phyloP scores from a whole-genome alignment of 257 asterid genomes.

The Solanum commersonii region DNA sequence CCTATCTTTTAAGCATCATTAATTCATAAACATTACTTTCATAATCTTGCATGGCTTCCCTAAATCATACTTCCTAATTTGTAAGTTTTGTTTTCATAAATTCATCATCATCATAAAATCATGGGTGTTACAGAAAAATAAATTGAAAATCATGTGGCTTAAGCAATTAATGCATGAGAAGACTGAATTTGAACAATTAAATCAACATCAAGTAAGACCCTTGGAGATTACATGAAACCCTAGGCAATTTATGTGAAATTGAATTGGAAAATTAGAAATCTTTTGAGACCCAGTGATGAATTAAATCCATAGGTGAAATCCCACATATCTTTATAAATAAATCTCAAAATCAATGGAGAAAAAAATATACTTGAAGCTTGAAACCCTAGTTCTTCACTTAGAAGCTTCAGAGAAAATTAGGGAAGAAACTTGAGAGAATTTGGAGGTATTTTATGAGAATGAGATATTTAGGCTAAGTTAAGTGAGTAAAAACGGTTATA shows the following conservation, averaged over 20 bases:
- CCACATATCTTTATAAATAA: neutral
- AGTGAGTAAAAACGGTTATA: too few species aligned
- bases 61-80: too few species aligned
- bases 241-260: neutral
- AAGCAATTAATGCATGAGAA: too few species aligned
- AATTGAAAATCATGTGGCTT: too few species aligned
- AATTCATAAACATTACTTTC: neutral
- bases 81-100: too few species aligned
- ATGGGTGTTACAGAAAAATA: too few species aligned
- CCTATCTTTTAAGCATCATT: too few species aligned
- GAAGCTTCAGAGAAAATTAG: neutral
- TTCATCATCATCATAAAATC: too few species aligned
- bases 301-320: neutral
- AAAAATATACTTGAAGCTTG: neutral
- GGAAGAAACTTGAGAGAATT: neutral
- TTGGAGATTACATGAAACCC: neutral
- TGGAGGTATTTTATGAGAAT: neutral
- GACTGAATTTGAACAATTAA: too few species aligned
- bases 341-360: neutral
- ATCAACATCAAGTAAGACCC: neutral
- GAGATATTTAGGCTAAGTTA: neutral
- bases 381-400: too few species aligned
- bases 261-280: neutral
- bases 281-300: neutral
- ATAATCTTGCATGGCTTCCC: too few species aligned